Percentiles rank a stretch among this genome's conserved stretches.
These are phyloP conservation scores for Ophiostoma piceae DNA, from an alignment of 2,329 filamentous ascomycete genomes.

Conservation along the genomic window DNA sequence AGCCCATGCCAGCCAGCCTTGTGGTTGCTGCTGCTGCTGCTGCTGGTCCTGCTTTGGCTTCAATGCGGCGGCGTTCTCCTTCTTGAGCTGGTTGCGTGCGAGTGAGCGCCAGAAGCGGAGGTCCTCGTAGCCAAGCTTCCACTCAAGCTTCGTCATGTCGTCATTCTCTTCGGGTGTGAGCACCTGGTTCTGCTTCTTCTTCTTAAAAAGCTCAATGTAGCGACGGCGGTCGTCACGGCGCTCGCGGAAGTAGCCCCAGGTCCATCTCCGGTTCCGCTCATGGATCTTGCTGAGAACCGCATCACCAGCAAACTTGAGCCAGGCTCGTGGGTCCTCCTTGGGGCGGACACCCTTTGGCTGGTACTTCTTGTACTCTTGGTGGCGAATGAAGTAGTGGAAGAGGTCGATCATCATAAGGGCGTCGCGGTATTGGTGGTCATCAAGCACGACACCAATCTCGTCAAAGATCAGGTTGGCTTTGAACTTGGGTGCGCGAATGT, in stretches of 20 bases:
- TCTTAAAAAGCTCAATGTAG: slow-evolving; percentile 96
- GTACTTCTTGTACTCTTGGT: slow-evolving; percentile 92
- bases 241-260: slow-evolving; percentile 92
- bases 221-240: slow-evolving; percentile 79
- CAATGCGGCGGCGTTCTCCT: slow-evolving; percentile 86
- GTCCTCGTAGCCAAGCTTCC: slow-evolving; percentile 89
- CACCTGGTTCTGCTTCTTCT: slow-evolving; percentile 71
- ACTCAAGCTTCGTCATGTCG: slow-evolving; percentile 71
- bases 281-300: slow-evolving; percentile 91
- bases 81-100: slow-evolving; percentile 87
- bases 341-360: slow-evolving; percentile 76
- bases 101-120: slow-evolving; percentile 94
- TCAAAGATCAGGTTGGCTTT: slow-evolving; percentile 92
- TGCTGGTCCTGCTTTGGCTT: slow-evolving; percentile 61
- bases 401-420: slow-evolving; percentile 96
- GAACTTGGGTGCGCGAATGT: slow-evolving; percentile 71
- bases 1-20: slow-evolving; percentile 87
- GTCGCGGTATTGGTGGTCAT: slow-evolving; percentile 96
- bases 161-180: slow-evolving; percentile 64
- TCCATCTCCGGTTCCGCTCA: slow-evolving; percentile 86
- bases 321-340: slow-evolving; percentile 86
- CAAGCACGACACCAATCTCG: slow-evolving; percentile 94
- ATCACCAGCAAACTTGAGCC: slow-evolving; percentile 86
- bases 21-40: slow-evolving; percentile 52
- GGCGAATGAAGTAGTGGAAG: slow-evolving; percentile 96